Percentiles rank a stretch among this genome's conserved stretches.
Evolutionary conservation across 2,329 filamentous ascomycete species (phyloP).

Genomic region (Paracorniculantispora psalliotae): DNA sequence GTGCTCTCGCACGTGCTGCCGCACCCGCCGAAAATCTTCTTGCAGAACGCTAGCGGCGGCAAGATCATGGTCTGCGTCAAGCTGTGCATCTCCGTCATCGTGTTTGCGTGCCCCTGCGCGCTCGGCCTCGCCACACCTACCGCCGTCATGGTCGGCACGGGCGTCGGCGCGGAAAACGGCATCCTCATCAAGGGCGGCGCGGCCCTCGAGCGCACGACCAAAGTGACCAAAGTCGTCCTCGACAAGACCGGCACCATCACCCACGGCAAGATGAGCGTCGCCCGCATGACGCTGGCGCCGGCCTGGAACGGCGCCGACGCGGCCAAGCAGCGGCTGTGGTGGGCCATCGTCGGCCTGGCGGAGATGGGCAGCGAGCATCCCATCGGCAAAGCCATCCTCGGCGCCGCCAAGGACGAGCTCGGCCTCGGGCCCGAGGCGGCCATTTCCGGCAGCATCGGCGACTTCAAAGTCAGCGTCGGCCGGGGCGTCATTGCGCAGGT

Average conservation of each 20-base stretch:
- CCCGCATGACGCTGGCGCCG: conserved; percentile 60
- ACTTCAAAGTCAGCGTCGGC: conserved; percentile 79
- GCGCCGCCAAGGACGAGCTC: conserved; percentile 69
- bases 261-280: conserved; percentile 90
- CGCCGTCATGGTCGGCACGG: conserved; percentile 98
- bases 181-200: conserved; percentile 98
- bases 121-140: conserved; percentile 94
- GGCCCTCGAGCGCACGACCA: conserved; percentile 83
- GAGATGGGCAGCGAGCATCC: conserved; percentile 96
- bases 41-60: conserved; percentile 73
- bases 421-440: conserved; percentile 65
- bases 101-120: conserved; percentile 95
- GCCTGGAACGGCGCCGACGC: conserved; percentile 66
- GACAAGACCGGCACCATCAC: conserved; percentile 97
- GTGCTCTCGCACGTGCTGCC: conserved; percentile 79
- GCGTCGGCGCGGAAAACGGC: conserved; percentile 88
- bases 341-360: conserved; percentile 90
- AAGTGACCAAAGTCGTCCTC: conserved; percentile 82
- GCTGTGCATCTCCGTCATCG: conserved; percentile 96
- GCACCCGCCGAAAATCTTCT: conserved; percentile 84
- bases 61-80: conserved; percentile 96
- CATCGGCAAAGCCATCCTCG: conserved; percentile 81
- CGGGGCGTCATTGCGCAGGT: conserved; percentile 79
- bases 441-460: conserved; percentile 77
- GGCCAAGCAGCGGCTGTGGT: conserved; percentile 78